phyloP scores from a whole-genome alignment of 768 basidiomycete genomes.

The Xerocomellus intermedius region DNA sequence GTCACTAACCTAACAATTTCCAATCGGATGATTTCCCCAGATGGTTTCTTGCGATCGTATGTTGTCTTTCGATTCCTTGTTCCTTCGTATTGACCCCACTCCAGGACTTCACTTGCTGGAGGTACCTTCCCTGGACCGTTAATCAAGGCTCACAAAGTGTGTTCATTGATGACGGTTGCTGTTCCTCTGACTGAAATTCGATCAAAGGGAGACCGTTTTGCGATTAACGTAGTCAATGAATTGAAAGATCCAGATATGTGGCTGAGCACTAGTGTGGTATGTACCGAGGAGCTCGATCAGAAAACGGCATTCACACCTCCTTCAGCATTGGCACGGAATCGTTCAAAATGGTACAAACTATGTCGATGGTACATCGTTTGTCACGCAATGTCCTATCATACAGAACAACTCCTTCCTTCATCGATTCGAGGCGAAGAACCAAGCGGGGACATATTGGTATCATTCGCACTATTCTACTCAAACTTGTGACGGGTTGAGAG shows the following conservation, averaged over 20 bases:
- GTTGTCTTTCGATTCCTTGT: constrained; percentile 9
- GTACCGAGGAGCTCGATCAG: not conserved
- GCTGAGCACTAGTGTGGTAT: constrained; percentile 45
- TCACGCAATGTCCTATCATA: constrained; percentile 36
- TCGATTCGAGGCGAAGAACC: constrained; percentile 15
- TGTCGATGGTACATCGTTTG: constrained; percentile 43
- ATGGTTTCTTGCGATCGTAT: constrained; percentile 47
- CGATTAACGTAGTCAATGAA: constrained; percentile 46
- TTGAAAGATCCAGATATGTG: constrained; percentile 48
- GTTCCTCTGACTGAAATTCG: not conserved
- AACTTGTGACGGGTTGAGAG: constrained; percentile 37
- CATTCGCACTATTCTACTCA: constrained; percentile 41
- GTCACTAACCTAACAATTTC: constrained; percentile 35
- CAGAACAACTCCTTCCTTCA: constrained; percentile 25
- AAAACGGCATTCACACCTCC: not conserved
- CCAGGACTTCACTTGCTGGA: constrained; percentile 34
- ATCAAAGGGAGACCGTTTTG: constrained; percentile 38
- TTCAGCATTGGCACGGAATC: constrained; percentile 57
- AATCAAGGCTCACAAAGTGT: constrained; percentile 37
- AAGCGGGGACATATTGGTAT: constrained; percentile 36
- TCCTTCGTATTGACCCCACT: not conserved
- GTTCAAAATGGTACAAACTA: constrained; percentile 43
- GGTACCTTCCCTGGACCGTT: constrained; percentile 47
- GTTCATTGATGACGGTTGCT: not conserved
- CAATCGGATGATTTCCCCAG: constrained; percentile 44